Percentiles rank a stretch among this genome's conserved stretches.
phyloP scores from a whole-genome alignment of 176 grass and related monocot genomes.

The Paspalum vaginatum region DNA sequence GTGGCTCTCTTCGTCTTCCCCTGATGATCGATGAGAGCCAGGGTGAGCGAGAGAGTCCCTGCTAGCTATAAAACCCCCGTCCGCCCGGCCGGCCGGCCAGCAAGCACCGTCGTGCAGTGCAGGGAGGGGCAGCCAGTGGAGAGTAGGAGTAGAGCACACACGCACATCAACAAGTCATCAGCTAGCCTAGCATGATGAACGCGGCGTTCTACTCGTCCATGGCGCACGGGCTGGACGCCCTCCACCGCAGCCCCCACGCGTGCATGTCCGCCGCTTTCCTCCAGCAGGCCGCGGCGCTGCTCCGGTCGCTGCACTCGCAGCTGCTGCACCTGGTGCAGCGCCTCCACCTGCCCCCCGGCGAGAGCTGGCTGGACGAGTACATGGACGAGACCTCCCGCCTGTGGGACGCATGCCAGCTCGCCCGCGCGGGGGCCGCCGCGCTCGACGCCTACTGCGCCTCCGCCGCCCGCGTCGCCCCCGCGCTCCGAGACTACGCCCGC shows the following conservation, averaged over 20 bases:
- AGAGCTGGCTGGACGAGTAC: constrained; percentile 84
- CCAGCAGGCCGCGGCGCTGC: constrained; percentile 41
- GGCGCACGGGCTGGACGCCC: constrained; percentile 51
- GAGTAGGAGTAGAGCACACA: too few relatives aligned
- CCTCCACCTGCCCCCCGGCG: constrained; percentile 66
- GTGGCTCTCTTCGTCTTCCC: too few relatives aligned
- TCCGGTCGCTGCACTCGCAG: constrained; percentile 60
- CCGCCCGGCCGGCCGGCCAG: too few relatives aligned
- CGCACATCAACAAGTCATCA: too few relatives aligned
- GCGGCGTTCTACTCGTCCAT: constrained; percentile 62
- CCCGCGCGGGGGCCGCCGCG: constrained; percentile 50
- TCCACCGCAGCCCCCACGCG: constrained; percentile 37
- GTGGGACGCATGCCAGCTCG: constrained; percentile 66
- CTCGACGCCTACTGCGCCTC: constrained; percentile 65
- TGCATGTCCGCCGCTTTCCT: constrained; percentile 61
- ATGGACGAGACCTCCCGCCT: constrained; percentile 83
- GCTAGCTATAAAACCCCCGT: too few relatives aligned
- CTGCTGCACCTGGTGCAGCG: constrained; percentile 56
- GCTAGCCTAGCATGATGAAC: constrained; percentile 29
- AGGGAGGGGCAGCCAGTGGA: too few relatives aligned
- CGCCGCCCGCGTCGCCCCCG: constrained; percentile 23
- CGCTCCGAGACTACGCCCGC: constrained; percentile 39
- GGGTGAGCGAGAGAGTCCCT: too few relatives aligned
- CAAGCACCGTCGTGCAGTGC: too few relatives aligned
- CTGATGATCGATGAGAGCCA: too few relatives aligned